A percentile compares a stretch with the other conserved stretches of the same genome.
These are phyloP conservation scores for Musa itinerans DNA, from an alignment of 176 grass and related monocot species.

Conservation along the genomic window DNA sequence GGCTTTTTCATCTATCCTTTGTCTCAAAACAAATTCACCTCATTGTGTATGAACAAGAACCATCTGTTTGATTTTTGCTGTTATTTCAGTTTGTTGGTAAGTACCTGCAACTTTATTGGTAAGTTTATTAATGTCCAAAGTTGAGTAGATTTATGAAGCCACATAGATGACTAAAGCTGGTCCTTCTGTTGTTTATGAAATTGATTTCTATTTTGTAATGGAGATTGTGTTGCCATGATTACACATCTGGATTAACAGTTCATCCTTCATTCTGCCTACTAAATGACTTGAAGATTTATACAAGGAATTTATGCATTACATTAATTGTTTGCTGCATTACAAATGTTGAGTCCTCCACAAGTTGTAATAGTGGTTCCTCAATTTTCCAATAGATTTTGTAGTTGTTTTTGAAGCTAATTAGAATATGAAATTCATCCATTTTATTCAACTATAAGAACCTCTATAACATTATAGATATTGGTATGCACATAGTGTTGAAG, in stretches of 20 bases:
- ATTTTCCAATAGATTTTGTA: too few relatives aligned
- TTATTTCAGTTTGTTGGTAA: not conserved
- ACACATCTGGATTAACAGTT: not conserved
- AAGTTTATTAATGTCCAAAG: too few relatives aligned
- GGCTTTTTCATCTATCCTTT: not conserved
- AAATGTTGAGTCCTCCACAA: not conserved
- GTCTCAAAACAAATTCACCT: not conserved
- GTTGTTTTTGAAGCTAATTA: too few relatives aligned
- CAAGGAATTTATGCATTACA: not conserved
- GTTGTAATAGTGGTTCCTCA: not conserved
- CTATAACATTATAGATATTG: too few relatives aligned
- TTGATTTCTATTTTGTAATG: not conserved
- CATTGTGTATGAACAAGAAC: not conserved
- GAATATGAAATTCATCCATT: too few relatives aligned
- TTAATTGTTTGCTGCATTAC: not conserved
- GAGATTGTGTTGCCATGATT: not conserved
- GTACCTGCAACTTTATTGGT: too few relatives aligned
- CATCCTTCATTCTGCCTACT: not conserved
- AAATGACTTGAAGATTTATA: not conserved
- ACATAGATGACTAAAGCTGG: not conserved
- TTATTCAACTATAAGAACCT: too few relatives aligned
- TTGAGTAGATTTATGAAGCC: not conserved
- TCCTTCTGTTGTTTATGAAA: not conserved
- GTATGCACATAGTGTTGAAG: not conserved
- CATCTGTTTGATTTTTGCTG: not conserved